Conservation (phyloP, 1,284 basidiomycete genomes). For the Fistulina hepatica region DNA sequence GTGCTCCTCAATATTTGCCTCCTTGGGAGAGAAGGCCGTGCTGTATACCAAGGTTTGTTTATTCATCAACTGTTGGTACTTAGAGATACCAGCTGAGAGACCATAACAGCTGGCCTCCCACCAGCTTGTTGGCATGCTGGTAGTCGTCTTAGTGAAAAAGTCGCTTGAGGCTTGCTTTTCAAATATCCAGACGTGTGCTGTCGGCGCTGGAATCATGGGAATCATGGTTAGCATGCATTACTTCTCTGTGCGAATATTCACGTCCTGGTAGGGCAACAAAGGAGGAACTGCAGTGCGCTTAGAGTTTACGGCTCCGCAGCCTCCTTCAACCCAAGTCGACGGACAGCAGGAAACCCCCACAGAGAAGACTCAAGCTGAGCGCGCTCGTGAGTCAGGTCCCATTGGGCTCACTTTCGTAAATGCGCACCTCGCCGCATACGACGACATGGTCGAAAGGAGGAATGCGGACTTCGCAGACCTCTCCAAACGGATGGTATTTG, state of each 20-base stretch:
- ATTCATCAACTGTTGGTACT: neutral
- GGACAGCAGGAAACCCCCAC: slow-evolving; percentile 5
- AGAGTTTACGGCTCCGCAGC: slow-evolving; percentile 35
- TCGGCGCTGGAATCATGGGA: slow-evolving; percentile 62
- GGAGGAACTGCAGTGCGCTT: slow-evolving; percentile 56
- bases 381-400: slow-evolving; percentile 21
- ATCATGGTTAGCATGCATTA: slow-evolving; percentile 43
- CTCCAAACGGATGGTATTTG: slow-evolving; percentile 39
- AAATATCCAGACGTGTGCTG: slow-evolving; percentile 37
- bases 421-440: slow-evolving; percentile 69
- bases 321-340: slow-evolving; percentile 6
- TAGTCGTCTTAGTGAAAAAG: slow-evolving; percentile 54
- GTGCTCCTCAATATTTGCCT: slow-evolving; percentile 50
- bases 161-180: slow-evolving; percentile 37
- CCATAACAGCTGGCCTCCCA: slow-evolving; percentile 47
- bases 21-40: slow-evolving; percentile 53
- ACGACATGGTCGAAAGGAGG: slow-evolving; percentile 60
- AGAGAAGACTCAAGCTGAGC: neutral
- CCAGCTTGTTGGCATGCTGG: slow-evolving; percentile 69
- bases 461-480: slow-evolving; percentile 63
- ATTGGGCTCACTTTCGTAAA: slow-evolving; percentile 61
- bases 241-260: slow-evolving; percentile 6
- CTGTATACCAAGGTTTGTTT: slow-evolving; percentile 55
- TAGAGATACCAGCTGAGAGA: slow-evolving; percentile 1
- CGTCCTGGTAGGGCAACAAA: slow-evolving; percentile 54